Conservation (phyloP, 768 basidiomycete genomes). For the Tubosaeta sp. region DNA sequence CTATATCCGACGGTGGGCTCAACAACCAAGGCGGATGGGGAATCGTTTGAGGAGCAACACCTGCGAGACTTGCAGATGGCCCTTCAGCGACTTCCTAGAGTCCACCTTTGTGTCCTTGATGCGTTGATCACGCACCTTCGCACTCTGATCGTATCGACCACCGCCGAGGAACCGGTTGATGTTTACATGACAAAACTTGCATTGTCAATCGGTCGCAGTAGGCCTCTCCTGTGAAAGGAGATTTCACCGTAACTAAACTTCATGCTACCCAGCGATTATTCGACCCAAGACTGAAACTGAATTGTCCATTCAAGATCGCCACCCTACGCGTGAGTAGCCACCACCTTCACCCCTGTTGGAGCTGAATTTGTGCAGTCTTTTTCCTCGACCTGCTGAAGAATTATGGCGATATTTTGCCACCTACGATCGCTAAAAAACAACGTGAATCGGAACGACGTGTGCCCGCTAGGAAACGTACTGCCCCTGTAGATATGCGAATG, state of each 20-base stretch:
- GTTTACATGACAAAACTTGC: constrained; percentile 85
- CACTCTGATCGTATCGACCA: constrained; percentile 69
- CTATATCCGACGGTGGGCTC: constrained; percentile 80
- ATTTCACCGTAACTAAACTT: neutral
- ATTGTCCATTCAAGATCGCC: constrained; percentile 86
- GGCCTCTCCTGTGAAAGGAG: constrained; percentile 27
- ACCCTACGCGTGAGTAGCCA: constrained; percentile 61
- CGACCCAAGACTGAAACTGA: constrained; percentile 80
- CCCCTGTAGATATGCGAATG: constrained; percentile 83
- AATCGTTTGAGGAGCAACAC: constrained; percentile 52
- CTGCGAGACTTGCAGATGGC: constrained; percentile 58
- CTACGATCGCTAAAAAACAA: constrained; percentile 80
- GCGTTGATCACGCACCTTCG: constrained; percentile 67
- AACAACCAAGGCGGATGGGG: constrained; percentile 47
- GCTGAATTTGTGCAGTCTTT: constrained; percentile 41
- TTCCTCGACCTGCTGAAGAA: constrained; percentile 82
- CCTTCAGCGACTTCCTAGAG: constrained; percentile 67
- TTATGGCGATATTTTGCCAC: constrained; percentile 71
- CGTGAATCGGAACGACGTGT: constrained; percentile 83
- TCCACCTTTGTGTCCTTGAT: constrained; percentile 80
- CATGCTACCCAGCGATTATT: constrained; percentile 54
- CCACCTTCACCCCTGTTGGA: neutral
- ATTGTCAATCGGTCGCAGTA: constrained; percentile 81
- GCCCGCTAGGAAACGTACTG: constrained; percentile 81
- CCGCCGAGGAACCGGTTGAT: constrained; percentile 66